Percentiles rank a stretch among this genome's conserved stretches.
Evolutionary conservation across 2,329 filamentous ascomycete genomes (phyloP).

Genomic region (Chaetomium sp.): DNA sequence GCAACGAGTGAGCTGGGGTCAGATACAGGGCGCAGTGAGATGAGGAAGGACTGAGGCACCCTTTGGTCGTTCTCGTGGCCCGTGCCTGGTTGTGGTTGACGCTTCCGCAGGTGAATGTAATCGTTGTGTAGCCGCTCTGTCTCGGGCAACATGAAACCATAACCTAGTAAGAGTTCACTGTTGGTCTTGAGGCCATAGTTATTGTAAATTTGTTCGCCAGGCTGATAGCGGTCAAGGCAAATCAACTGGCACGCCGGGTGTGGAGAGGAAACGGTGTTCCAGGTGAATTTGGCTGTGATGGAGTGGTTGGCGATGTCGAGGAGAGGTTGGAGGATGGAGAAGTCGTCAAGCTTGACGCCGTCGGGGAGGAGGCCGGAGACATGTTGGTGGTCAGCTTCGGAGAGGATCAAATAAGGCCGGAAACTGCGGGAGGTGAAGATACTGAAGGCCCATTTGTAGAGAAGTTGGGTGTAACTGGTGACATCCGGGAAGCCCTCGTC

Average conservation of each 20-base stretch:
- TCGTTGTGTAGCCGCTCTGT: constrained; percentile 49
- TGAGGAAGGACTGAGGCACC: constrained; percentile 39
- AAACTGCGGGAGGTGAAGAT: constrained; percentile 62
- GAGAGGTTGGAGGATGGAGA: constrained; percentile 63
- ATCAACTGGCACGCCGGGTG: constrained; percentile 36
- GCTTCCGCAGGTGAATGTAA: constrained; percentile 51
- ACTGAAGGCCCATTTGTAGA: constrained; percentile 60
- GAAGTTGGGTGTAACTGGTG: constrained; percentile 36
- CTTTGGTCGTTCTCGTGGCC: neutral
- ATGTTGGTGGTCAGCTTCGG: constrained; percentile 27
- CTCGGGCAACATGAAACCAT: constrained; percentile 53
- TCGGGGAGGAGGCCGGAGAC: constrained; percentile 27
- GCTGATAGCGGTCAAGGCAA: constrained; percentile 36
- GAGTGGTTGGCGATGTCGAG: constrained; percentile 69
- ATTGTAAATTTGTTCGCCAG: constrained; percentile 56
- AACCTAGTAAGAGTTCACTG: constrained; percentile 59
- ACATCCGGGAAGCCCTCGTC: constrained; percentile 25
- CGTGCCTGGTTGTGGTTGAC: constrained; percentile 9
- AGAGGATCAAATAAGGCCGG: constrained; percentile 51
- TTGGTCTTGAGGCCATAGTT: constrained; percentile 72
- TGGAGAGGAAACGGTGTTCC: constrained; percentile 44
- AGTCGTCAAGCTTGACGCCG: constrained; percentile 47
- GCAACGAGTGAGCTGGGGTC: constrained; percentile 44
- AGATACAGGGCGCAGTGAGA: constrained; percentile 45
- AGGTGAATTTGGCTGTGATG: constrained; percentile 51